Evolutionary conservation across 129 eudicot genomes (phyloP), one percentile per base, ranked within the genome.

Genomic region (Escallonia herrerae): DNA sequence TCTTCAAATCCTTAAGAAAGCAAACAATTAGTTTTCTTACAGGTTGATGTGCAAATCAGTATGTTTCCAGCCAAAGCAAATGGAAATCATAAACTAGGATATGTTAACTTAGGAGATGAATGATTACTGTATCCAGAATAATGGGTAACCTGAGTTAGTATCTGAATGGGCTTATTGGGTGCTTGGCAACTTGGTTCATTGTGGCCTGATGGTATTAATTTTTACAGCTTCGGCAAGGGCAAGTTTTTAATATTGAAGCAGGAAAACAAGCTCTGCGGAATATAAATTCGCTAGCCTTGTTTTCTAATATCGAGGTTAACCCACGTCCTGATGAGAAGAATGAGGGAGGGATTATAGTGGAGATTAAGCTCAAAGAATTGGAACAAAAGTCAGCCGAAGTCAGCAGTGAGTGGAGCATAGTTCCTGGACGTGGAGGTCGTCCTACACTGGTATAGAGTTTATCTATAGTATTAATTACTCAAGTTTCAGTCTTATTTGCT

Each of bases 331-430:
- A 94, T 76, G 97, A 89, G 75, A 94, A 89, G 73, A 94, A 79
- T 44, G 99, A 94, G 75, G 99, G 97, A 12, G 99, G 95, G 37
- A 89, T 89, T 47, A 77, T 89, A 53, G 99, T 89, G 67, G 97
- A 94, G 69, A 79, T 94, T 40, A 89, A 94, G 84, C 93, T 94
- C 8, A 86, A 89, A 77, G 99, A 94, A 74, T 76, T 84, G 14
- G 97, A 94, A 59, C 97, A 89, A 74, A 80, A 86, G 74, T 94
- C 97, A 54, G 95, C 95, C 64, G 99, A 94, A 86, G 97, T 89
- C 62, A 89, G 93, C 60, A 80, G 90, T 15, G 99, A 94, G 72
- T 94, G 99, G 99, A 94, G 95, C 61, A 89, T 94, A 14, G 94
- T 94, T 67, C 99, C 96, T 65, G 95, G 90, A 48, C 91, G 95